Evolutionary conservation across 163 green algal species (phyloP).

Genomic region (Prototheca cutis): DNA sequence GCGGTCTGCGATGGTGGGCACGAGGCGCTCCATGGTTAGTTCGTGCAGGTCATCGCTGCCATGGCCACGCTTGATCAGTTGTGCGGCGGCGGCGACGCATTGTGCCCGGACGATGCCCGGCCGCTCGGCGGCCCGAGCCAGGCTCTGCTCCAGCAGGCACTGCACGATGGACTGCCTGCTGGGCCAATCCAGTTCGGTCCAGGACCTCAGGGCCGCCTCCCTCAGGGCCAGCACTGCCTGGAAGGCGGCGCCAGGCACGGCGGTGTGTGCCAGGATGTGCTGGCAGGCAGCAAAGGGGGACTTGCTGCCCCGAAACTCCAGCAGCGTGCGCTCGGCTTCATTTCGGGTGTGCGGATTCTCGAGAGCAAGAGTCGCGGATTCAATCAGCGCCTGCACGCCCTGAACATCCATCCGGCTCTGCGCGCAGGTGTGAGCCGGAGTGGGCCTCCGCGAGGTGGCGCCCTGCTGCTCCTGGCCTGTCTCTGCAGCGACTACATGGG

Average conservation of each 20-base stretch:
- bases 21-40: neutral
- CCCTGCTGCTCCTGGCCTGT: no score
- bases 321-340: constrained; percentile 32
- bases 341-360: constrained; percentile 20
- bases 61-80: constrained; percentile 47
- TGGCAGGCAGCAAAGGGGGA: constrained; percentile 25
- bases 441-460: neutral
- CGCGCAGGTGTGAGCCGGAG: neutral
- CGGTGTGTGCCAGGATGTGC: constrained; percentile 29
- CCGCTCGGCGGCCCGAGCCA: constrained; percentile 1
- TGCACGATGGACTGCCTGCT: constrained; percentile 21
- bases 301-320: constrained; percentile 29
- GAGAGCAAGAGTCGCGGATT: neutral
- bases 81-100: constrained; percentile 23
- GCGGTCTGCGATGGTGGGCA: neutral
- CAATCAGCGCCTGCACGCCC: neutral
- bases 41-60: constrained; percentile 9
- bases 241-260: constrained; percentile 28
- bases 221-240: constrained; percentile 37
- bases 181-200: constrained; percentile 4
- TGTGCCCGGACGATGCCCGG: constrained; percentile 26
- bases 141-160: constrained; percentile 18
- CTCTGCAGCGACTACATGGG: no score
- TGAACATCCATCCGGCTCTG: neutral
- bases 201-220: constrained; percentile 25